Percentiles rank a stretch among this genome's conserved stretches.
These are phyloP conservation scores for Samsoniella hepiali DNA, from an alignment of 2,329 filamentous ascomycete genomes.

Conservation along the genomic window DNA sequence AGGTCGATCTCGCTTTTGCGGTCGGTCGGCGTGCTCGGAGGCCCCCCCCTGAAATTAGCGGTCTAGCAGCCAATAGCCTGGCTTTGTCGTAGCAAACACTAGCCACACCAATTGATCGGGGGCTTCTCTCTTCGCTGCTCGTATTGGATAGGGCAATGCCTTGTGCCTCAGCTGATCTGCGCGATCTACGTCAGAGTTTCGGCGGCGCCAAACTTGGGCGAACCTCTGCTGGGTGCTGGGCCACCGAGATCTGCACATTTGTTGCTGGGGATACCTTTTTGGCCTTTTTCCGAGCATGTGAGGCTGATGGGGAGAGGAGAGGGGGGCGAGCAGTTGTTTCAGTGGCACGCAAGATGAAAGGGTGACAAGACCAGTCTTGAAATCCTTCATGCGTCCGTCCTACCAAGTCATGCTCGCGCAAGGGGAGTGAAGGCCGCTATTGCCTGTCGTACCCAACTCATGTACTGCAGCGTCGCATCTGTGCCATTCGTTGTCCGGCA, in stretches of 20 bases:
- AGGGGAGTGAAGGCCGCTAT: not conserved
- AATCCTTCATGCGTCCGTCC: not conserved
- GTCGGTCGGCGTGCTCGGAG: not conserved
- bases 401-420: not conserved
- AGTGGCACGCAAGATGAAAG: not conserved
- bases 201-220: not conserved
- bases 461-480: not conserved
- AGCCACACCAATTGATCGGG: not conserved
- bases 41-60: conserved; percentile 5
- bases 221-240: too few relatives aligned
- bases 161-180: conserved; percentile 9
- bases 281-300: not conserved
- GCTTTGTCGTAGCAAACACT: not conserved
- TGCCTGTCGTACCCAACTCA: not conserved
- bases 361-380: not conserved
- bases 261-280: not conserved
- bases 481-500: not conserved
- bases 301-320: not conserved
- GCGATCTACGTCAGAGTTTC: not conserved
- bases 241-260: too few relatives aligned
- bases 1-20: not conserved
- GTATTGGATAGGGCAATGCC: not conserved
- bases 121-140: not conserved
- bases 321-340: not conserved
- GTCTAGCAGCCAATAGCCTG: conserved; percentile 3